A percentile compares a stretch with the other conserved stretches of the same genome.
These are phyloP conservation scores for Leccinum subtestaceum DNA, from an alignment of 768 basidiomycete species.

Conservation along the genomic window DNA sequence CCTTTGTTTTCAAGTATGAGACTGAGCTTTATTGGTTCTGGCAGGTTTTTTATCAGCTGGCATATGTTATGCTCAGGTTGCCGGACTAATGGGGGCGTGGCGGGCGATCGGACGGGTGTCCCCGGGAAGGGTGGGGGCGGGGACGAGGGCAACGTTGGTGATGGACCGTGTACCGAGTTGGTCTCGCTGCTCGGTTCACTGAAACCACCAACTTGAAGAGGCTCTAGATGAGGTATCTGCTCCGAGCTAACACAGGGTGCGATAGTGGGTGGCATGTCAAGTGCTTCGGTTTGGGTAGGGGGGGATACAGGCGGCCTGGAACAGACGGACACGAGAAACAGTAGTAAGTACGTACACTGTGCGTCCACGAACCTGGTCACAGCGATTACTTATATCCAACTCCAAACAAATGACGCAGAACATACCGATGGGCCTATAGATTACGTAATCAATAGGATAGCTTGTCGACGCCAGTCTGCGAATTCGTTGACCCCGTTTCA, in stretches of 20 bases:
- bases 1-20: constrained; percentile 54
- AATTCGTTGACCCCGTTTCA: background rate
- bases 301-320: background rate
- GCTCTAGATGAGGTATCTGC: constrained; percentile 23
- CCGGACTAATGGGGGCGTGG: background rate
- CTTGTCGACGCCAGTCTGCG: too few species aligned
- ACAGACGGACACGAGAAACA: background rate
- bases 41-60: constrained; percentile 1
- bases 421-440: background rate
- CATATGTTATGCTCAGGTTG: background rate
- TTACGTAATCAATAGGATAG: background rate
- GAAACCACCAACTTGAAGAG: constrained; percentile 2
- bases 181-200: constrained; percentile 8
- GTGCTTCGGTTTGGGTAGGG: background rate
- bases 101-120: background rate
- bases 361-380: background rate
- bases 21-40: constrained; percentile 18
- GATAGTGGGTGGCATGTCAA: constrained; percentile 12
- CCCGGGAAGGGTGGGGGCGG: background rate
- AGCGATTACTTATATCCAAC: background rate
- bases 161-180: constrained; percentile 6
- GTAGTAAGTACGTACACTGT: background rate
- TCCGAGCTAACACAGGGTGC: constrained; percentile 8
- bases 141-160: background rate
- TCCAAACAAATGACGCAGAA: background rate